Evolutionary conservation across 768 basidiomycete species (phyloP).

Genomic region (Serendipita indica): DNA sequence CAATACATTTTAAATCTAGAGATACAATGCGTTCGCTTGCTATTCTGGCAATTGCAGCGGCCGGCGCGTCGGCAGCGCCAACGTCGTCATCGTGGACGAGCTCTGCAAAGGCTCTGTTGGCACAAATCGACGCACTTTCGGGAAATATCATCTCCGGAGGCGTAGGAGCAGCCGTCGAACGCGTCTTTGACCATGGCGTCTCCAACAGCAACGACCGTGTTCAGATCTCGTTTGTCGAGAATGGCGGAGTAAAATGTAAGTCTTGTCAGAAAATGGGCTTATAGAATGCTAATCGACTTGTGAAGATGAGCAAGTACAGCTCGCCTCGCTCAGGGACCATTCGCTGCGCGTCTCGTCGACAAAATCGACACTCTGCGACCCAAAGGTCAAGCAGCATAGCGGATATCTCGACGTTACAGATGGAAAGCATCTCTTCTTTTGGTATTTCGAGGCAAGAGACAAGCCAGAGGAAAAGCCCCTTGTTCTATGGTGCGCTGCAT

Average conservation of each 20-base stretch:
- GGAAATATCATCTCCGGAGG: not conserved
- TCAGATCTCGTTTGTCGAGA: not conserved
- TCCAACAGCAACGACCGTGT: not conserved
- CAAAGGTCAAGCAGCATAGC: slow-evolving; percentile 62
- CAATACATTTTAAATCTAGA: no score
- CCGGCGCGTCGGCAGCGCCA: not conserved
- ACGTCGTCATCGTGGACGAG: not conserved
- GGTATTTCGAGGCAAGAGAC: slow-evolving; percentile 71
- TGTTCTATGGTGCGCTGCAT: slow-evolving; percentile 47
- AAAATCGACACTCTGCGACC: slow-evolving; percentile 61
- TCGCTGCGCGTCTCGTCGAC: slow-evolving; percentile 36
- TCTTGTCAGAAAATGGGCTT: not conserved
- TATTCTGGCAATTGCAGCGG: not conserved
- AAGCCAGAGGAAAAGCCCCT: slow-evolving; percentile 67
- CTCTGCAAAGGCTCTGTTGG: not conserved
- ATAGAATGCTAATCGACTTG: not conserved
- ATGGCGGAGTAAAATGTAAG: not conserved
- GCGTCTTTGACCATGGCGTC: not conserved
- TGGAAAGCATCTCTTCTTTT: slow-evolving; percentile 77
- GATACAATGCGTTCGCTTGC: not conserved
- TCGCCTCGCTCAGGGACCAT: not conserved
- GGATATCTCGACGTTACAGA: slow-evolving; percentile 74
- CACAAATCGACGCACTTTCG: not conserved
- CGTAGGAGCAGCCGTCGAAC: not conserved
- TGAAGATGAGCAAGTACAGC: not conserved